Conservation (phyloP, 164 flowering plant species). For the Sextonia rubra region DNA sequence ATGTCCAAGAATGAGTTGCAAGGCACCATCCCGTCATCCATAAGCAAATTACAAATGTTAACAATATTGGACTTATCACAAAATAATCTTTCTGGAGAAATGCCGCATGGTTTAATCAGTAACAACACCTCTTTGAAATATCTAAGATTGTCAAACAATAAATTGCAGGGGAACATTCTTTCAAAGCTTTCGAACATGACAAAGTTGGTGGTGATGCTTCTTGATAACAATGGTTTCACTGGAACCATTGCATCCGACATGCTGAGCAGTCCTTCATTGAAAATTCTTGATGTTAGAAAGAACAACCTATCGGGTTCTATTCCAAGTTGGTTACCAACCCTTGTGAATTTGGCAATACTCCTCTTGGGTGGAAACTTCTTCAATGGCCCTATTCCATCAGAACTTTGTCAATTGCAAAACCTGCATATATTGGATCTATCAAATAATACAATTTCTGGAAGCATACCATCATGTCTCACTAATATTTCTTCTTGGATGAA, state of each 20-base stretch:
- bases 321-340: background rate
- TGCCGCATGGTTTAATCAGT: background rate
- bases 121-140: background rate
- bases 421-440: constrained; percentile 2
- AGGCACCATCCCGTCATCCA: background rate
- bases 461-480: background rate
- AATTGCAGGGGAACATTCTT: background rate
- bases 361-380: background rate
- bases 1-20: background rate
- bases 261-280: background rate
- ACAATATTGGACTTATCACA: background rate
- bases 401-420: constrained; percentile 2
- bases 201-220: background rate
- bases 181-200: background rate
- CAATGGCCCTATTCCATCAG: background rate
- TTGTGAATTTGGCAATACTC: background rate
- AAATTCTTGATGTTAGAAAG: background rate
- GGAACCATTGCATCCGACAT: background rate
- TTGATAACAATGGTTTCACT: background rate
- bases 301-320: background rate
- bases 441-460: background rate
- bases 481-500: constrained; percentile 2
- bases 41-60: background rate
- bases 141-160: constrained; percentile 1
- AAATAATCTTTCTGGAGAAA: background rate